Evolutionary conservation across 768 basidiomycete genomes (phyloP).

Genomic region (Thelephora ganbajun): DNA sequence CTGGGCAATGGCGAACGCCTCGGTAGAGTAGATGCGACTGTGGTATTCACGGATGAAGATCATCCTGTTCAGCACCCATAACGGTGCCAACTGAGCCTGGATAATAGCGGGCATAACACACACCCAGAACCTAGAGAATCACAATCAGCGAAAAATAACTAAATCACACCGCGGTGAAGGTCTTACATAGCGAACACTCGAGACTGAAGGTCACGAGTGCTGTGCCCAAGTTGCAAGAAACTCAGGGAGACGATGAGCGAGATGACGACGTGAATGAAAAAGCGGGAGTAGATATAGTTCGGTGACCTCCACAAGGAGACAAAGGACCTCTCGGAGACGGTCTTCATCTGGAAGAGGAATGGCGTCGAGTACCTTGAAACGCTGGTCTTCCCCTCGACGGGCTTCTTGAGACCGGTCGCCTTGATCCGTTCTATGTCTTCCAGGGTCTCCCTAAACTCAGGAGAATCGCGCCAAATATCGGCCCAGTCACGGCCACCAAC

Average conservation of each 20-base stretch:
- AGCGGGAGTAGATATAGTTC: constrained; percentile 72
- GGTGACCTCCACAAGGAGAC: constrained; percentile 70
- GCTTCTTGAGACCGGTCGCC: constrained; percentile 5
- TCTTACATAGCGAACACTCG: constrained; percentile 65
- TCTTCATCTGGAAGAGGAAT: constrained; percentile 58
- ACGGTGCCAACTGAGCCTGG: constrained; percentile 70
- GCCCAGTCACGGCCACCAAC: constrained; percentile 78
- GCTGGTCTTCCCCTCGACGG: constrained; percentile 6
- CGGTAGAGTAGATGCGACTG: constrained; percentile 76
- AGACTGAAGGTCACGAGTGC: constrained; percentile 59
- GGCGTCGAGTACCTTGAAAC: constrained; percentile 42
- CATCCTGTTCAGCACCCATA: constrained; percentile 62
- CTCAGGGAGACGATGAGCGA: constrained; percentile 64
- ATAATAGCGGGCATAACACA: constrained; percentile 59
- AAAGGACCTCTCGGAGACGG: constrained; percentile 55
- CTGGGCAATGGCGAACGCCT: constrained; percentile 75
- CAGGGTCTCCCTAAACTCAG: constrained; percentile 31
- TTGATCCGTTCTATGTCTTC: constrained; percentile 31
- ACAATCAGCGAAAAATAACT: neutral
- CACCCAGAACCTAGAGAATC: constrained; percentile 41
- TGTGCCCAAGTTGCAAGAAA: constrained; percentile 61
- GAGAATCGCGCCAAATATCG: constrained; percentile 68
- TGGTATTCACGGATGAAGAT: constrained; percentile 47
- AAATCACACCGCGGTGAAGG: neutral
- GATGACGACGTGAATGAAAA: constrained; percentile 63